Evolutionary conservation across 352 stramenopile genomes (phyloP).

Genomic region (Phytopythium vexans): DNA sequence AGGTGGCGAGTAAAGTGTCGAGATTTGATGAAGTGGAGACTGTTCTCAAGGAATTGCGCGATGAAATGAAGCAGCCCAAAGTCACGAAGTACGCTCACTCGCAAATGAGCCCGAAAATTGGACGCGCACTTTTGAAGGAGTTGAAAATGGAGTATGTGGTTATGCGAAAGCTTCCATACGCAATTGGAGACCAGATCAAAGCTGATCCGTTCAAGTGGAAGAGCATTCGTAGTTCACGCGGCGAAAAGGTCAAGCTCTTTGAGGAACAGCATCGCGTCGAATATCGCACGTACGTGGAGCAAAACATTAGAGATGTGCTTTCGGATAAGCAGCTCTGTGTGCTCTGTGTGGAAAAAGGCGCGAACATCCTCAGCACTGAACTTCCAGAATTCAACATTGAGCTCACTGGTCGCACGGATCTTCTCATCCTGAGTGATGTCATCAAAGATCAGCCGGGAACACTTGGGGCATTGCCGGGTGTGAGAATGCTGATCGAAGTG

Average conservation of each 20-base stretch:
- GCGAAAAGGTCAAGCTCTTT: constrained; percentile 15
- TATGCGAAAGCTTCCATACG: constrained; percentile 11
- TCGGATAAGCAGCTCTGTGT: constrained; percentile 32
- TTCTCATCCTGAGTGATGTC: constrained; percentile 36
- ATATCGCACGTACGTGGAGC: constrained; percentile 30
- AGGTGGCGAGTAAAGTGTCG: too few species aligned
- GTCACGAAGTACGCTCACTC: constrained; percentile 26
- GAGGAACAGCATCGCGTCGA: constrained; percentile 25
- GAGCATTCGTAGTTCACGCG: constrained; percentile 10
- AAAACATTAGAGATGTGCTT: constrained; percentile 32
- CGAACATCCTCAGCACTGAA: constrained; percentile 25
- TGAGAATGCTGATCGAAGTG: constrained; percentile 51
- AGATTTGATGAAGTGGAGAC: too few species aligned
- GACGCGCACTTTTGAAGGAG: constrained; percentile 16
- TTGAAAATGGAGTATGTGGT: constrained; percentile 22
- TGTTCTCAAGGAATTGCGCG: too few species aligned
- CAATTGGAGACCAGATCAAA: constrained; percentile 8
- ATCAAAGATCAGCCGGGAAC: constrained; percentile 7
- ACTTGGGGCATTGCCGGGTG: constrained; percentile 21
- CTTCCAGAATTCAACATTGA: constrained; percentile 33
- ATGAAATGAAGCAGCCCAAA: constrained; percentile 15
- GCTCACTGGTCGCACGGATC: constrained; percentile 30
- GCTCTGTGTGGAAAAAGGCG: constrained; percentile 21
- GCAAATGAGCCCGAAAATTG: constrained; percentile 13
- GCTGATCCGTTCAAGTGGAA: constrained; percentile 20